Percentiles rank a stretch among this genome's conserved stretches.
phyloP scores from a whole-genome alignment of 2,329 filamentous ascomycete species.

The Colletotrichum cereale region DNA sequence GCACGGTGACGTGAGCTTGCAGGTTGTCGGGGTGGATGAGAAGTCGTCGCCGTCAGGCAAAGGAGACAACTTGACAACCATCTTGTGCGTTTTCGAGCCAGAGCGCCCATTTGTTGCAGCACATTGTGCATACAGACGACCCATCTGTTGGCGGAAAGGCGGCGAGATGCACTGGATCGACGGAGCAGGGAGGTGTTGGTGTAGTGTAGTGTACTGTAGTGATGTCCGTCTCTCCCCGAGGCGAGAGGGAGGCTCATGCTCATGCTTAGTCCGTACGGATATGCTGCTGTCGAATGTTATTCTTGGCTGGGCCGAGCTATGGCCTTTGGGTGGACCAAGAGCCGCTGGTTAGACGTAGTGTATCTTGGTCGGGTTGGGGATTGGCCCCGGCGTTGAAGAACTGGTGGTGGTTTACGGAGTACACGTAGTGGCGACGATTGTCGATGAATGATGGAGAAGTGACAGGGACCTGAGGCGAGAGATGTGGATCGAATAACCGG shows the following conservation, averaged over 20 bases:
- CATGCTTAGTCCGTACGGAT: too few relatives aligned
- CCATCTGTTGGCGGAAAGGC: not conserved
- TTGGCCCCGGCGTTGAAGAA: conserved; percentile 33
- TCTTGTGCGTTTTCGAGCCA: not conserved
- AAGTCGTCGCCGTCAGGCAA: not conserved
- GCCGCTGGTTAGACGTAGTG: not conserved
- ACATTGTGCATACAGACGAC: not conserved
- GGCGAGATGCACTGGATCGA: not conserved
- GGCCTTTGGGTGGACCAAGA: conserved; percentile 10
- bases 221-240: conserved; percentile 1
- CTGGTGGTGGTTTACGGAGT: conserved; percentile 32
- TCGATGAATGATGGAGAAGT: conserved; percentile 22
- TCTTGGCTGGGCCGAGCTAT: conserved; percentile 17
- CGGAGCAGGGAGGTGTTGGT: not conserved
- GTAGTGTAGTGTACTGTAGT: not conserved
- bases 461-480: conserved; percentile 24
- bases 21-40: not conserved
- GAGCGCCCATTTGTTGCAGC: not conserved
- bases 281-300: conserved; percentile 9
- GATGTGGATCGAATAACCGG: conserved; percentile 20
- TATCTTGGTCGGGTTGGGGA: conserved; percentile 12
- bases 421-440: conserved; percentile 17
- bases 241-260: not conserved
- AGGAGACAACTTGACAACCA: not conserved
- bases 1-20: conserved; percentile 3